phyloP scores from a whole-genome alignment of 139 green algal genomes.

The Chlorella sp. region DNA sequence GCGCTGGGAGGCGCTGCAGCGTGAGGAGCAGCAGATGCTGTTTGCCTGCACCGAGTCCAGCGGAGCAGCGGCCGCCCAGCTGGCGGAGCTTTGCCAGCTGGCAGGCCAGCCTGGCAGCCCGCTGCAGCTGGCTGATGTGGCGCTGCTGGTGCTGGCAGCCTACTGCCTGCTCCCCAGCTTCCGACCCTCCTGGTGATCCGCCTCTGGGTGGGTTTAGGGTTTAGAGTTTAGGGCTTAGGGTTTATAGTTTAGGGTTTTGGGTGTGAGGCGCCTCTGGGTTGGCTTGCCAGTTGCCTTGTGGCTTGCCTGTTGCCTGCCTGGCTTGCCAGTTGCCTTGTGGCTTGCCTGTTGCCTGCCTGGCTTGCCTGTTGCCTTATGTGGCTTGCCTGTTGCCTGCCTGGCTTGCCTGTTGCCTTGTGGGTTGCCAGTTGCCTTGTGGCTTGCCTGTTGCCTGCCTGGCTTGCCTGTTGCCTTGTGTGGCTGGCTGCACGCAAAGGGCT shows the following conservation, averaged over 20 bases:
- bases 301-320: too few species aligned
- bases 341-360: too few species aligned
- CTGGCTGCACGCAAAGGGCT: background rate
- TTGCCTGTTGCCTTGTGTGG: background rate
- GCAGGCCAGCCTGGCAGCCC: background rate
- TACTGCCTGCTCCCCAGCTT: constrained; percentile 55
- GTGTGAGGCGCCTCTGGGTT: background rate
- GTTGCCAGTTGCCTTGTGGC: too few species aligned
- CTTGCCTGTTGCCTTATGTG: too few species aligned
- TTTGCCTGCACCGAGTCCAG: constrained; percentile 15
- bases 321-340: too few species aligned
- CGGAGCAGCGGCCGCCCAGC: constrained; percentile 24
- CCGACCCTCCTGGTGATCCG: background rate
- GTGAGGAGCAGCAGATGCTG: constrained; percentile 52
- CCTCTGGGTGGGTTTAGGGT: background rate
- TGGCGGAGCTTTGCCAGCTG: constrained; percentile 49
- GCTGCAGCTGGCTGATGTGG: constrained; percentile 42
- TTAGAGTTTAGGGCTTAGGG: too few species aligned
- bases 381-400: too few species aligned
- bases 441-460: too few species aligned
- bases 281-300: background rate
- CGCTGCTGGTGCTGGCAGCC: constrained; percentile 46
- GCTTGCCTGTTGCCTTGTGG: too few species aligned
- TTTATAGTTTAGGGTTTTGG: background rate
- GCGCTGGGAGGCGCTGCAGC: constrained; percentile 51